Percentiles rank a stretch among this genome's conserved stretches.
Conservation (phyloP, 306 rosid species). For the Datisca glomerata region DNA sequence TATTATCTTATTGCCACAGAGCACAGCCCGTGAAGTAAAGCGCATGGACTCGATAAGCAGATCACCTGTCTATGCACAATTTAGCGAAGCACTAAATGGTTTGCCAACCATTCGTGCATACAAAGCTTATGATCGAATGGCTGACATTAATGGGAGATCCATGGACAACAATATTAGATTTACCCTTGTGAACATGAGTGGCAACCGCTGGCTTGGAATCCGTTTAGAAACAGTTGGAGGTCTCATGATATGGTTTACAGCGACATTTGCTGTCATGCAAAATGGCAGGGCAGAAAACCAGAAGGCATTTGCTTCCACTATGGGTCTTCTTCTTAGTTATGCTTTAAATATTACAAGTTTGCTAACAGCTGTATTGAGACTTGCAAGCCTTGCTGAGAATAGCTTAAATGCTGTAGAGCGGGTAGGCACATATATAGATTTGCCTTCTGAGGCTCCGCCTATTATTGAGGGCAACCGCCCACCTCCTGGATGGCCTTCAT, state of each 20-base stretch:
- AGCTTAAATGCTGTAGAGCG: conserved; percentile 68
- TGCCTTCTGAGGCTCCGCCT: conserved; percentile 51
- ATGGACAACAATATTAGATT: conserved; percentile 33
- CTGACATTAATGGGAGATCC: conserved; percentile 54
- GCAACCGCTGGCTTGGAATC: conserved; percentile 38
- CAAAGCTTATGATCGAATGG: conserved; percentile 88
- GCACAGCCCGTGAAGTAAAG: conserved; percentile 90
- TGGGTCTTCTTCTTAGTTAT: conserved; percentile 59
- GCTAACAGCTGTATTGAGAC: conserved; percentile 77
- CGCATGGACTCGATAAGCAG: conserved; percentile 84
- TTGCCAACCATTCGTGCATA: conserved; percentile 76
- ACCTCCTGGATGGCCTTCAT: conserved; percentile 40
- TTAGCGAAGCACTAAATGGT: conserved; percentile 93
- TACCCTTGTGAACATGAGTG: conserved; percentile 29
- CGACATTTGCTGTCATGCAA: conserved; percentile 45
- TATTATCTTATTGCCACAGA: conserved; percentile 31
- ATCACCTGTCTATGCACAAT: conserved; percentile 96
- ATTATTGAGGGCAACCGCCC: conserved; percentile 35
- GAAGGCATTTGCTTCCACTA: conserved; percentile 36
- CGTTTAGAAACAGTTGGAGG: conserved; percentile 37
- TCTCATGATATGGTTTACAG: conserved; percentile 43
- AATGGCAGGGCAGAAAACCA: conserved; percentile 34
- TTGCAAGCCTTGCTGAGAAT: conserved; percentile 42
- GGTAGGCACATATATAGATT: conserved; percentile 61
- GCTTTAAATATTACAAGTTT: conserved; percentile 76